Evolutionary conservation across 192 early-diverging fungal genomes (phyloP).

Genomic region (Coemansia sp.): DNA sequence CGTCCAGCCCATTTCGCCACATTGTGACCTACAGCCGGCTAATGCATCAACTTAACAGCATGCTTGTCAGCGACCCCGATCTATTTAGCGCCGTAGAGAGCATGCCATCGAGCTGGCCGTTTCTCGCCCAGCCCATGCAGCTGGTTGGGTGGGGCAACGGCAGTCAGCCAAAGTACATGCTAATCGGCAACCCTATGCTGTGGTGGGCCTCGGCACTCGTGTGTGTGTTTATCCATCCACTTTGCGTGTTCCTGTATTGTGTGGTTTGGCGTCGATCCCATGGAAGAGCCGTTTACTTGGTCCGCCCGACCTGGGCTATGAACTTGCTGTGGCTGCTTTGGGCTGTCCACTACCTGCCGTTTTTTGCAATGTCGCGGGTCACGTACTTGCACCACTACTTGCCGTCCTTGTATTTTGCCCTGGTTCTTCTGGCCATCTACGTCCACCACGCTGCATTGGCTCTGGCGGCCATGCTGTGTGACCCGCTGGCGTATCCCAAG

Average conservation of each 20-base stretch:
- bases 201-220: conserved; percentile 73
- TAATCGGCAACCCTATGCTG: conserved; percentile 83
- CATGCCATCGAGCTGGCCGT: conserved; percentile 78
- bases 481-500: neutral
- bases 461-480: neutral
- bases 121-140: conserved; percentile 71
- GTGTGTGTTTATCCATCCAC: conserved; percentile 24
- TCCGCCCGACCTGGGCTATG: neutral
- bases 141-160: conserved; percentile 82
- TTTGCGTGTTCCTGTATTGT: neutral
- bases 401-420: conserved; percentile 66
- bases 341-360: conserved; percentile 66
- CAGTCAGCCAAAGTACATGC: conserved; percentile 76
- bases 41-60: conserved; percentile 96
- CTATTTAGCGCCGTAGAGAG: conserved; percentile 78
- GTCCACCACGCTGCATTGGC: neutral
- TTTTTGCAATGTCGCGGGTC: conserved; percentile 65
- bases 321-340: conserved; percentile 46
- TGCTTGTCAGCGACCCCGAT: conserved; percentile 84
- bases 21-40: conserved; percentile 83
- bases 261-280: conserved; percentile 11
- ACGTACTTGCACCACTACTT: conserved; percentile 73
- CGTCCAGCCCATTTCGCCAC: conserved; percentile 62
- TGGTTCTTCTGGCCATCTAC: conserved; percentile 52
- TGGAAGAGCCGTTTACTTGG: neutral